Evolutionary conservation across 2,329 filamentous ascomycete species (phyloP).

Genomic region (Aspergillus candidus): DNA sequence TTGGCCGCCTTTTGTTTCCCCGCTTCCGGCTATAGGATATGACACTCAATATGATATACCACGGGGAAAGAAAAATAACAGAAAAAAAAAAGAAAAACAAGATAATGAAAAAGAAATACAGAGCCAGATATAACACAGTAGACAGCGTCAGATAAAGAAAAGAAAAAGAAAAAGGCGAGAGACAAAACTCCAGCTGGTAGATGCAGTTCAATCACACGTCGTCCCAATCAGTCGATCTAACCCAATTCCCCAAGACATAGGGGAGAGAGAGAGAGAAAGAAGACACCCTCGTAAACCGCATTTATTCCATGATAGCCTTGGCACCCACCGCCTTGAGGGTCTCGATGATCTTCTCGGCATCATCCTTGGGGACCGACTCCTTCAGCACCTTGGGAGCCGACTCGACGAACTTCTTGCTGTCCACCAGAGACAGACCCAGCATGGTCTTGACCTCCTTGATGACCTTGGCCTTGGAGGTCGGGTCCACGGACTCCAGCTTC

Average conservation of each 20-base stretch:
- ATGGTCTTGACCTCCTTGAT: slow-evolving; percentile 99
- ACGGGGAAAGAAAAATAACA: slow-evolving; percentile 15
- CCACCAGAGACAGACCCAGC: slow-evolving; percentile 90
- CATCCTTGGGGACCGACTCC: slow-evolving; percentile 97
- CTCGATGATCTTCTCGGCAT: slow-evolving; percentile 97
- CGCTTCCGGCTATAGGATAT: slow-evolving; percentile 17
- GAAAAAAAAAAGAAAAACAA: slow-evolving; percentile 11
- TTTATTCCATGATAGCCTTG: slow-evolving; percentile 84
- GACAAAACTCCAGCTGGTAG: slow-evolving; percentile 19
- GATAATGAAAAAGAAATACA: slow-evolving; percentile 14
- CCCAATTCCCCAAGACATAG: slow-evolving; percentile 4
- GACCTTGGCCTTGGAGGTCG: slow-evolving; percentile 88
- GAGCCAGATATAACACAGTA: slow-evolving; percentile 12
- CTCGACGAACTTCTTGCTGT: slow-evolving; percentile 99
- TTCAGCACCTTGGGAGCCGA: slow-evolving; percentile 97
- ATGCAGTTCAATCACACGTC: slow-evolving; percentile 18
- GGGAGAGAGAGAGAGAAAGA: background rate
- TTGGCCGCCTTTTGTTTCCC: slow-evolving; percentile 25
- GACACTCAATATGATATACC: slow-evolving; percentile 16
- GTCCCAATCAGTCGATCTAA: slow-evolving; percentile 8
- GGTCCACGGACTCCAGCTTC: slow-evolving; percentile 86
- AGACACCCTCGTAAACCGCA: slow-evolving; percentile 6
- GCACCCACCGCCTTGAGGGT: slow-evolving; percentile 89
- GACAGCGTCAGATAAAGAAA: slow-evolving; percentile 13
- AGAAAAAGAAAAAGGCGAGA: slow-evolving; percentile 15